Evolutionary conservation across 306 rosid species (phyloP), one percentile per base, ranked within the genome.

Genomic region (Lathyrus sativus): DNA sequence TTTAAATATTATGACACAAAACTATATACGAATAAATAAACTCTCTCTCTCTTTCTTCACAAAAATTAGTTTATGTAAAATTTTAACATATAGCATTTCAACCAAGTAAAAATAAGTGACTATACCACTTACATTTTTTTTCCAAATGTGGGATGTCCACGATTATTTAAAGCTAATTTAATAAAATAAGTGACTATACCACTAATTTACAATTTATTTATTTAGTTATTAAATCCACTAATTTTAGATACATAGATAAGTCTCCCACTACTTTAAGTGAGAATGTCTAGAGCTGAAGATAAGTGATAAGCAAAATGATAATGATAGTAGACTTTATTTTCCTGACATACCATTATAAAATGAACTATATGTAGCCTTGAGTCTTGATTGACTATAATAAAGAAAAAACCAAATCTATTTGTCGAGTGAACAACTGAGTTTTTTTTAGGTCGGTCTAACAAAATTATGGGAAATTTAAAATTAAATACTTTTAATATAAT

Each of bases 381-480:
- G 2, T 26, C 3, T 51, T 19, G 31, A 33, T 5, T 26, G 28
- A 49, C 28, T 9, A 8, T 26, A 26, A 10, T 53, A 53, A 22
- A 19, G 33, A 53, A 22, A 22, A 22, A 13, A 51, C 14, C 14
- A 53, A 53, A 22, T 22, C 4, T 19, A 8, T 4, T 11, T 48
- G 59, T 53, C 4, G 33, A 53, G 59, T 53, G 59, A 53, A 22
- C 14, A 53, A 22, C 59, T 53, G 59, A n/a, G n/a, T n/a, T n/a
- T n/a, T n/a, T n/a, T n/a, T n/a, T n/a, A n/a, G n/a, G n/a, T n/a
- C n/a, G n/a, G n/a, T n/a, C n/a, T n/a, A n/a, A n/a, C n/a, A n/a
- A n/a, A n/a, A n/a, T n/a, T n/a, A n/a, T n/a, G n/a, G n/a, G n/a
- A n/a, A n/a, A n/a, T n/a, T n/a, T n/a, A n/a, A n/a, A n/a, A n/a